These are phyloP conservation scores for Suillus plorans DNA, from an alignment of 768 basidiomycete species.

Conservation along the genomic window DNA sequence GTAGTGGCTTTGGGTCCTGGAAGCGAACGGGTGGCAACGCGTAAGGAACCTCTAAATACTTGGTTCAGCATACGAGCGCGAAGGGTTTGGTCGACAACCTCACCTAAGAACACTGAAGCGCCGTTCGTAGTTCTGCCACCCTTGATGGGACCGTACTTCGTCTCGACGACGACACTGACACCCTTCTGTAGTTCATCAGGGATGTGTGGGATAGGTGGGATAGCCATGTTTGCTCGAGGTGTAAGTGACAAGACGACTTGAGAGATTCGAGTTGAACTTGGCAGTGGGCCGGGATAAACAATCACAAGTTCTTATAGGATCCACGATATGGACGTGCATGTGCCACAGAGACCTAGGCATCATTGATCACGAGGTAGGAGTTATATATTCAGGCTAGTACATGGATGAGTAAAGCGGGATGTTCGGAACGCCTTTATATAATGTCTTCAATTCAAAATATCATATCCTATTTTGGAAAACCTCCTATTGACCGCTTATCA, in stretches of 20 bases:
- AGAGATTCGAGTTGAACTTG: neutral
- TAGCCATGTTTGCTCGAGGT: neutral
- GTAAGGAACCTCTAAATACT: slow-evolving; percentile 59
- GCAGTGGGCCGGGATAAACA: neutral
- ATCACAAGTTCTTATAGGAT: slow-evolving; percentile 1
- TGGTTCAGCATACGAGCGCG: neutral
- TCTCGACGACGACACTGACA: slow-evolving; percentile 48
- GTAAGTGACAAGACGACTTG: neutral
- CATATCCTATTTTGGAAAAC: neutral
- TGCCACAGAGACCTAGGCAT: neutral
- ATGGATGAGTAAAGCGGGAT: slow-evolving; percentile 7
- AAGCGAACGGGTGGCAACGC: slow-evolving; percentile 66
- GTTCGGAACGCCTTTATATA: neutral
- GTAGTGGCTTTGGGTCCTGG: slow-evolving; percentile 58
- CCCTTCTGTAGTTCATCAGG: slow-evolving; percentile 53
- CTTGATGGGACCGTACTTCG: slow-evolving; percentile 52
- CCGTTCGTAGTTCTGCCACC: slow-evolving; percentile 64
- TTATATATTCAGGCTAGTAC: neutral
- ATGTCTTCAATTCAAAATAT: neutral
- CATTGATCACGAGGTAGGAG: neutral
- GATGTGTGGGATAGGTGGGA: slow-evolving; percentile 37
- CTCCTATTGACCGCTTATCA: neutral
- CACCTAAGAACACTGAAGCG: slow-evolving; percentile 65
- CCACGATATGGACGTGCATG: neutral
- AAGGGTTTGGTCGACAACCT: slow-evolving; percentile 5